Evolutionary conservation across 164 flowering plant genomes (phyloP).

Genomic region (Echeveria elegans): DNA sequence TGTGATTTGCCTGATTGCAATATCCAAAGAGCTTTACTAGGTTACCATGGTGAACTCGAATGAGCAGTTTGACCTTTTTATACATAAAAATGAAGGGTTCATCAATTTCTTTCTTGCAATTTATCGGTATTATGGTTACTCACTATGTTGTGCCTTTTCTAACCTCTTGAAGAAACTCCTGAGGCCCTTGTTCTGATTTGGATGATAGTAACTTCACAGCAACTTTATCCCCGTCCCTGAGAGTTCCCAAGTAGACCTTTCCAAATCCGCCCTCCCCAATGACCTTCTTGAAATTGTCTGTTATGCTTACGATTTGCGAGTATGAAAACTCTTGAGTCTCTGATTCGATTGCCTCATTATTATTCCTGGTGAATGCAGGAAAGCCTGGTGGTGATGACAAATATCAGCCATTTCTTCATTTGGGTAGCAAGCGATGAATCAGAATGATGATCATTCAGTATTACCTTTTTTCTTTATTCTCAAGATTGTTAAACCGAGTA

Average conservation of each 20-base stretch:
- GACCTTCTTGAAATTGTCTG: slow-evolving; percentile 24
- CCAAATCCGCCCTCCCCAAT: slow-evolving; percentile 55
- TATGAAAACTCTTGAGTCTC: slow-evolving; percentile 19
- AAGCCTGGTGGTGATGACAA: neutral
- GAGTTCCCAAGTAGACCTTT: slow-evolving; percentile 32
- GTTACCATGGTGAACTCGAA: slow-evolving; percentile 11
- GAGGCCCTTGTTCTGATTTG: slow-evolving; percentile 21
- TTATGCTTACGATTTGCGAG: slow-evolving; percentile 17
- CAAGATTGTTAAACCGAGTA: slow-evolving; percentile 8
- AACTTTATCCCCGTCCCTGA: slow-evolving; percentile 25
- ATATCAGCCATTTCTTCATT: neutral
- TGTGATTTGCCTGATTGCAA: slow-evolving; percentile 7
- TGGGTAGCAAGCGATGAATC: neutral
- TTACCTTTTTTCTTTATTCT: slow-evolving; percentile 11
- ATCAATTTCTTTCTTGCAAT: neutral
- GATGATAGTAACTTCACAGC: slow-evolving; percentile 23
- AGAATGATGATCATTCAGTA: slow-evolving; percentile 8
- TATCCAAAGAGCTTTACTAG: slow-evolving; percentile 8
- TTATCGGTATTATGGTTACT: neutral
- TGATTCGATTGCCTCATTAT: slow-evolving; percentile 11
- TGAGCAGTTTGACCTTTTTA: neutral
- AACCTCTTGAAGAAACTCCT: slow-evolving; percentile 23
- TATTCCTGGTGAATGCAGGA: neutral
- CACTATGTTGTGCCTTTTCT: neutral
- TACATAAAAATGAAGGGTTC: neutral